Percentiles rank a stretch among this genome's conserved stretches.
phyloP scores from a whole-genome alignment of 495 filamentous ascomycete genomes.

The Hyaloscypha hepaticicola region DNA sequence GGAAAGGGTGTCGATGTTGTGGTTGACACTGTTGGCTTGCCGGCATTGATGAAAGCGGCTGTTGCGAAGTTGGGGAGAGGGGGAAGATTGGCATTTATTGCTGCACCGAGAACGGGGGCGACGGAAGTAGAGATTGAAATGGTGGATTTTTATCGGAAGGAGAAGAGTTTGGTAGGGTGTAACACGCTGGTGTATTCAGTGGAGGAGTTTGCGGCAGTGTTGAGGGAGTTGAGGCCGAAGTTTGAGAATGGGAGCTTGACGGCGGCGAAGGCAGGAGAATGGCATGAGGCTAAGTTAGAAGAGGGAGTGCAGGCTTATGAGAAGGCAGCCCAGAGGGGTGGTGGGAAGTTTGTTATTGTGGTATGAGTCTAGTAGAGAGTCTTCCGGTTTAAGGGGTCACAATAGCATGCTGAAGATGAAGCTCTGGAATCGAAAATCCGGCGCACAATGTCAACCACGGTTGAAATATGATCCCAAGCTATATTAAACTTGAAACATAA shows the following conservation, averaged over 20 bases:
- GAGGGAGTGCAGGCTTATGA: constrained; percentile 27
- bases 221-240: constrained; percentile 17
- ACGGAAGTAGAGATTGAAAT: constrained; percentile 34
- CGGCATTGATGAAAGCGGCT: constrained; percentile 29
- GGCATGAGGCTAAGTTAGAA: constrained; percentile 29
- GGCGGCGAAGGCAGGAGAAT: constrained; percentile 25
- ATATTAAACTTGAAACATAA: too few relatives aligned
- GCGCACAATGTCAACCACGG: too few relatives aligned
- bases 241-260: constrained; percentile 34
- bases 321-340: constrained; percentile 26
- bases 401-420: too few relatives aligned
- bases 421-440: too few relatives aligned
- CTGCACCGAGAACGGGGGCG: constrained; percentile 32
- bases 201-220: constrained; percentile 24
- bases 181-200: constrained; percentile 32
- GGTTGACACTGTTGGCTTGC: constrained; percentile 38
- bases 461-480: too few relatives aligned
- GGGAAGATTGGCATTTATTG: constrained; percentile 35
- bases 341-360: constrained; percentile 28
- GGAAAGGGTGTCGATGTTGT: constrained; percentile 38
- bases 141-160: constrained; percentile 34
- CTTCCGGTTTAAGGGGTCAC: background rate
- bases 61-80: constrained; percentile 30
- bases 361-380: background rate
- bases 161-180: constrained; percentile 33